Evolutionary conservation across 139 green algal genomes (phyloP), one percentile per base, ranked within the genome.

Genomic region (Deuterostichococcus epilithicus): DNA sequence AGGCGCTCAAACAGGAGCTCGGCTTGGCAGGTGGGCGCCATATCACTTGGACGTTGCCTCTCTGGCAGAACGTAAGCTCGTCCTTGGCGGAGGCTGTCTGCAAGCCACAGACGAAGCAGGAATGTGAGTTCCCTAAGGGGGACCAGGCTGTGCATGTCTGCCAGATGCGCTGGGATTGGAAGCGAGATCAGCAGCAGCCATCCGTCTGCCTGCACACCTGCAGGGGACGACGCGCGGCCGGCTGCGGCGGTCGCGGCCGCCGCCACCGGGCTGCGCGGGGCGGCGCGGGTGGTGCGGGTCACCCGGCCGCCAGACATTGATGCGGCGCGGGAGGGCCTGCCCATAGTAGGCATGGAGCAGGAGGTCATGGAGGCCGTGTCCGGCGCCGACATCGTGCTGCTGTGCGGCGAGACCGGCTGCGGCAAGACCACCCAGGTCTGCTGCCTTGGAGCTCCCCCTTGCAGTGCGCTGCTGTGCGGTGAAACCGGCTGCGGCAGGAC

Each of bases 401-500:
- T 98, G 66, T 97, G 89, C 75, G 94, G 94, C 34, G 94, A 96
- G 86, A 97, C 94, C 2, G 94, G 94, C 5, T 97, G 89, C 76
- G 94, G 94, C 59, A 98, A 98, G 73, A 98, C 94, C 33, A 98
- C 94, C 13, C 94, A 97, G 88, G 88, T 88, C 33, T 0, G 28
- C 59, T 4, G 8, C 25, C 28, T 22, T 6, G 44, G 25, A 45
- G 18, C 66, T n/a, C n/a, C n/a, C n/a, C n/a, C n/a, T n/a, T n/a
- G n/a, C n/a, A n/a, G n/a, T n/a, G n/a, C n/a, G n/a, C n/a, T 95
- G 42, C 79, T 98, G 65, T 97, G 89, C 76, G 94, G 94, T 33
- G 94, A 95, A 85, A 97, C 93, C 2, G 94, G 94, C 5, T 97
- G 88, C 75, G 94, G 94, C 58, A 98, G 97, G 72, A 98, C 94